These are phyloP conservation scores for Aspergillus proliferans DNA, from an alignment of 2,329 filamentous ascomycete genomes.

Conservation along the genomic window DNA sequence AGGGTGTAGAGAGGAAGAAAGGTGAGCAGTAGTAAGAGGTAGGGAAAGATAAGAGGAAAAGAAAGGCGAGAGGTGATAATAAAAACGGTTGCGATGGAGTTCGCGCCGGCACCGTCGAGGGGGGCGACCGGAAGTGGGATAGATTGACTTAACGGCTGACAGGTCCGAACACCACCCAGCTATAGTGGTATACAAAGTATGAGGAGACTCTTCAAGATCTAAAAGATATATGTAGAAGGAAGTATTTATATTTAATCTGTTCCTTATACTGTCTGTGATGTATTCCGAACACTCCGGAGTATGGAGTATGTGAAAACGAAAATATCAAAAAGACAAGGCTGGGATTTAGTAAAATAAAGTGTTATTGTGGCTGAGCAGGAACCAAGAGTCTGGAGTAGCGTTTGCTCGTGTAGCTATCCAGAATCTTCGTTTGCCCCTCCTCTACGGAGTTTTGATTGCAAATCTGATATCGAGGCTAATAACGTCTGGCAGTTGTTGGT, in stretches of 20 bases:
- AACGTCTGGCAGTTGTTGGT: too few species aligned
- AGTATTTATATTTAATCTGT: too few species aligned
- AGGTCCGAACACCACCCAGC: not conserved
- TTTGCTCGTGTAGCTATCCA: too few species aligned
- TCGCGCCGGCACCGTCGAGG: slow-evolving; percentile 9
- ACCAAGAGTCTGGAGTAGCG: not conserved
- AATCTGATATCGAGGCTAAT: too few species aligned
- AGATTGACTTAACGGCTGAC: not conserved
- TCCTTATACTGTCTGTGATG: not conserved
- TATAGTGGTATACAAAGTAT: not conserved
- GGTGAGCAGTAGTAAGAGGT: slow-evolving; percentile 3
- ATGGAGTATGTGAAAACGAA: not conserved
- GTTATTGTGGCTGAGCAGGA: not conserved
- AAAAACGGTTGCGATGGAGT: slow-evolving; percentile 9
- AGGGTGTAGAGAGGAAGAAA: slow-evolving; percentile 7
- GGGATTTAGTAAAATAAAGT: not conserved
- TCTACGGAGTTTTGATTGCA: too few species aligned
- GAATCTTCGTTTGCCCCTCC: too few species aligned
- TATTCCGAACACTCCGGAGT: not conserved
- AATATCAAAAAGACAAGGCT: not conserved
- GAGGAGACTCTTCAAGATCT: not conserved
- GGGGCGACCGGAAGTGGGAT: slow-evolving; percentile 18
- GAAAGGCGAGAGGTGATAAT: slow-evolving; percentile 4
- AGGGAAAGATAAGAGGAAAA: slow-evolving; percentile 2
- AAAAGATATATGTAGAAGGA: too few species aligned